These are phyloP conservation scores for Hippophae gyantsensis DNA, from an alignment of 306 rosid genomes.

Conservation along the genomic window DNA sequence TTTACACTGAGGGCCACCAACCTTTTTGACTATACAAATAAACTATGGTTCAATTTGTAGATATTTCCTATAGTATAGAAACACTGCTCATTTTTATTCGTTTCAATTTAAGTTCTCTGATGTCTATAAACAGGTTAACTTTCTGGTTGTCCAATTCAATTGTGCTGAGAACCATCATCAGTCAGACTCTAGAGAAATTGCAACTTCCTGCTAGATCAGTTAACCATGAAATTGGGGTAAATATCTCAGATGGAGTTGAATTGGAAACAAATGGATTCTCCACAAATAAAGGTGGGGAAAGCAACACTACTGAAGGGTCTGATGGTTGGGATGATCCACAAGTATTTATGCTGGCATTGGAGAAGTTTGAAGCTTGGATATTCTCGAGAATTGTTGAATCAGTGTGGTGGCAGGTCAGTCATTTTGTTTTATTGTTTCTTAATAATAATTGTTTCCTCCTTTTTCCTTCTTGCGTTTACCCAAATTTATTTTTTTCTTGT, in stretches of 20 bases:
- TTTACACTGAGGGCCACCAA: neutral
- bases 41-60: neutral
- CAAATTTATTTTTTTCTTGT: conserved; percentile 14
- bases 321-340: conserved; percentile 20
- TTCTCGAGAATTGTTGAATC: too few species aligned
- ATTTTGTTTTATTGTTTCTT: too few species aligned
- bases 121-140: conserved; percentile 59
- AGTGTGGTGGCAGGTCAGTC: too few species aligned
- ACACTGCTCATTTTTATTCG: neutral
- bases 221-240: conserved; percentile 20
- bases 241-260: conserved; percentile 3
- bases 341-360: too few species aligned
- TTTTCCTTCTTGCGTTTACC: too few species aligned
- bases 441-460: too few species aligned
- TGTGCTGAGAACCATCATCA: conserved; percentile 55
- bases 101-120: conserved; percentile 9
- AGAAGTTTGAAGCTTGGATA: too few species aligned
- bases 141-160: conserved; percentile 85
- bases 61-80: neutral
- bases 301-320: conserved; percentile 18
- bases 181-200: conserved; percentile 32
- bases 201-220: conserved; percentile 19
- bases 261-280: conserved; percentile 6
- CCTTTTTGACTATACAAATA: neutral
- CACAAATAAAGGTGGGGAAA: conserved; percentile 23